These are phyloP conservation scores for Bonnemaisonia californica DNA, from an alignment of 31 red algal genomes.

Conservation along the genomic window DNA sequence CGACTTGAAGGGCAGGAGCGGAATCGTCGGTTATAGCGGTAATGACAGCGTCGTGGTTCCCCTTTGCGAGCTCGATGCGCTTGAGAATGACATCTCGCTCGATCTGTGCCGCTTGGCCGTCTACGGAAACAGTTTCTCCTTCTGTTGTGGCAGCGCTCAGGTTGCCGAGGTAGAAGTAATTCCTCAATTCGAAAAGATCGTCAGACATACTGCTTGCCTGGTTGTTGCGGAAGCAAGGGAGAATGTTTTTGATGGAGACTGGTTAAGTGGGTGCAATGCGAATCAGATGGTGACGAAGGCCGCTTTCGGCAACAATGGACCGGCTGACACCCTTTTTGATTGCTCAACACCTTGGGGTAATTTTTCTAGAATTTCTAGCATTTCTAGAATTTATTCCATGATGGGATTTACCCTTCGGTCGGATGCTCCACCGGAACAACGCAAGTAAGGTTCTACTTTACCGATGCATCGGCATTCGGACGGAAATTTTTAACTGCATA, in stretches of 20 bases:
- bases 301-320: too few species aligned
- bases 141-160: slow-evolving; percentile 76
- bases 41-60: slow-evolving; percentile 74
- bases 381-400: too few species aligned
- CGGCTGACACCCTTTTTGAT: too few species aligned
- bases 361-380: too few species aligned
- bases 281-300: too few species aligned
- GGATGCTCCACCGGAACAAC: too few species aligned
- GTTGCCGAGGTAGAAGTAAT: slow-evolving; percentile 93
- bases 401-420: too few species aligned
- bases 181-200: slow-evolving; percentile 87
- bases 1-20: slow-evolving; percentile 55
- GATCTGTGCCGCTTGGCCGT: slow-evolving; percentile 42
- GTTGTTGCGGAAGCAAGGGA: neutral
- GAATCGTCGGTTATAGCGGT: slow-evolving; percentile 30
- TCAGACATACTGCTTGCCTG: slow-evolving; percentile 56
- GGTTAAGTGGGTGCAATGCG: too few species aligned
- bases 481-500: too few species aligned
- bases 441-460: too few species aligned
- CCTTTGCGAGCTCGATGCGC: slow-evolving; percentile 74
- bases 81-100: slow-evolving; percentile 80
- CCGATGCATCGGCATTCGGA: too few species aligned
- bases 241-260: neutral
- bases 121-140: slow-evolving; percentile 69
- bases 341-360: too few species aligned